phyloP scores from a whole-genome alignment of 2,329 filamentous ascomycete genomes.

The Davidsoniella neocaledoniae region DNA sequence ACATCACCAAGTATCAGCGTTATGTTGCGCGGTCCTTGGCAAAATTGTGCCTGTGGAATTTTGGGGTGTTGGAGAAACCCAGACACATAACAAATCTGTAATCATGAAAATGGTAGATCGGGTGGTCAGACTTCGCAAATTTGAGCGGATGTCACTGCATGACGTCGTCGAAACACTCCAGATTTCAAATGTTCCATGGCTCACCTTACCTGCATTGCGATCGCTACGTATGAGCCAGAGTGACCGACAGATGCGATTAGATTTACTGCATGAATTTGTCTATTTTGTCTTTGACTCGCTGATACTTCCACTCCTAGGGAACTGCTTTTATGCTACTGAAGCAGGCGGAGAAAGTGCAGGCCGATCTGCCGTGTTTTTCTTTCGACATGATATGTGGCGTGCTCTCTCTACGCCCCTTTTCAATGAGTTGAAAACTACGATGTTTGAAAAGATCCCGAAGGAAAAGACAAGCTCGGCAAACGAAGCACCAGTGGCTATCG shows the following conservation, averaged over 20 bases:
- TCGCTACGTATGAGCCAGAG: conserved; percentile 45
- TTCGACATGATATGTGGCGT: conserved; percentile 85
- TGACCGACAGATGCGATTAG: conserved; percentile 57
- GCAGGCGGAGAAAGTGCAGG: conserved; percentile 44
- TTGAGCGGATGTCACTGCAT: conserved; percentile 66
- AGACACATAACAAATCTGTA: conserved; percentile 39
- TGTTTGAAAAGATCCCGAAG: conserved; percentile 57
- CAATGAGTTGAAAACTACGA: conserved; percentile 44
- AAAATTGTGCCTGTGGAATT: conserved; percentile 60
- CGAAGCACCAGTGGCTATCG: no score
- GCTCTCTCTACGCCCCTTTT: conserved; percentile 59
- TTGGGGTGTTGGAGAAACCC: conserved; percentile 45
- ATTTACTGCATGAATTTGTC: conserved; percentile 69
- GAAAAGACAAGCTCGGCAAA: no score
- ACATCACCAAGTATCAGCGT: conserved; percentile 56
- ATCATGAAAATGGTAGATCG: conserved; percentile 55
- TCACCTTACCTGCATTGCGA: conserved; percentile 35
- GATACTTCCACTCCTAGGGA: conserved; percentile 68
- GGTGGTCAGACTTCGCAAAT: conserved; percentile 63
- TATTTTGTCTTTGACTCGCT: conserved; percentile 92
- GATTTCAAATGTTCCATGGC: conserved; percentile 57
- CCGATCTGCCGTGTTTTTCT: conserved; percentile 74
- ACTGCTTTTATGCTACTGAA: conserved; percentile 90
- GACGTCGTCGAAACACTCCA: conserved; percentile 51
- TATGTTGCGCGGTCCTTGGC: conserved; percentile 60